phyloP scores from a whole-genome alignment of 1,284 basidiomycete genomes.

The Leccinum solheimii region DNA sequence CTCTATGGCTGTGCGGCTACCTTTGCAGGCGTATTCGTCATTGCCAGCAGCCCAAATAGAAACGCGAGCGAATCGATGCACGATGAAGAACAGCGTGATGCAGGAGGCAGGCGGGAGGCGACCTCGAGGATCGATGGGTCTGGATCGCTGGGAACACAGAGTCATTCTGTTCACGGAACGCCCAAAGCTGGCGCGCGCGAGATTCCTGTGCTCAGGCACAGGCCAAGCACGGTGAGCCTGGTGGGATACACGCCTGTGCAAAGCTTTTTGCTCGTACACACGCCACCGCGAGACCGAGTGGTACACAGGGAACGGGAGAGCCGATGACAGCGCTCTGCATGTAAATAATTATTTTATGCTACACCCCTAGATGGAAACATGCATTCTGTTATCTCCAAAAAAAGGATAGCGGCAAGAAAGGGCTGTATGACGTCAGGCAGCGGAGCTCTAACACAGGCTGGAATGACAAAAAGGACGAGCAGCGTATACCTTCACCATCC shows the following conservation, averaged over 20 bases:
- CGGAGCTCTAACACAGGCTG: conserved; percentile 34
- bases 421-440: conserved; percentile 34
- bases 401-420: conserved; percentile 7
- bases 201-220: conserved; percentile 48
- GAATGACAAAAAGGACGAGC: conserved; percentile 36
- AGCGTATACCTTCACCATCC: conserved; percentile 11
- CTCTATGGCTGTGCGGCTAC: conserved; percentile 81
- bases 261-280: conserved; percentile 63
- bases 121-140: conserved; percentile 36
- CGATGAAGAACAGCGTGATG: conserved; percentile 29
- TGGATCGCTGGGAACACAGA: conserved; percentile 38
- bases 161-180: conserved; percentile 46
- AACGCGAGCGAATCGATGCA: conserved; percentile 25
- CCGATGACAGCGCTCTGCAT: conserved; percentile 2
- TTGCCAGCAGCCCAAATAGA: conserved; percentile 55
- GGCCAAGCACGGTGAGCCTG: conserved; percentile 57
- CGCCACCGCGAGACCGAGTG: conserved; percentile 55
- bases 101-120: conserved; percentile 33
- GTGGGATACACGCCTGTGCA: conserved; percentile 74
- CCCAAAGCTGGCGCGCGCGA: conserved; percentile 42
- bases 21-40: conserved; percentile 84
- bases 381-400: conserved; percentile 5
- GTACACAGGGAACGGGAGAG: conserved; percentile 13
- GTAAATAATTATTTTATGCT: conserved; percentile 2
- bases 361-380: background rate